Percentiles rank a stretch among this genome's conserved stretches.
Evolutionary conservation across 495 filamentous ascomycete species (phyloP).

Genomic region (Immersiella caudata): DNA sequence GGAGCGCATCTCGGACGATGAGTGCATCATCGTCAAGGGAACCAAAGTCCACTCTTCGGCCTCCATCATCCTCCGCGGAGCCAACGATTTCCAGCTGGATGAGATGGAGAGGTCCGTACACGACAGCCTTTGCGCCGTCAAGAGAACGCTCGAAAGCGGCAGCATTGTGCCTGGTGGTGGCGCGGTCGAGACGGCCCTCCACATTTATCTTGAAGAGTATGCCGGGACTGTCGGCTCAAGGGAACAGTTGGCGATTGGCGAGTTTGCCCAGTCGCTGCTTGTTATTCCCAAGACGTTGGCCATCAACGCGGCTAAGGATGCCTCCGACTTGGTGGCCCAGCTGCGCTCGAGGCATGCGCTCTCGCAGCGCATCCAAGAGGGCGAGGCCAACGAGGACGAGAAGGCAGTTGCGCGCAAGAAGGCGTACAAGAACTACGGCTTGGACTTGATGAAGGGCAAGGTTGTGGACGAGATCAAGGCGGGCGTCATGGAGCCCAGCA

Average conservation of each 20-base stretch:
- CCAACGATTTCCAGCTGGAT: conserved; percentile 96
- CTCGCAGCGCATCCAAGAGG: conserved; percentile 84
- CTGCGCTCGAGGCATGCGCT: conserved; percentile 93
- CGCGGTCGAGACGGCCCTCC: conserved; percentile 96
- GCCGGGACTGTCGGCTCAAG: conserved; percentile 97
- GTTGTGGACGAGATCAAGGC: conserved; percentile 93
- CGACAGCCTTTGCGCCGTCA: conserved; percentile 94
- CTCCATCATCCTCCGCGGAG: conserved; percentile 92
- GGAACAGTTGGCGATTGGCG: conserved; percentile 96
- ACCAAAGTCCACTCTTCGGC: conserved; percentile 91
- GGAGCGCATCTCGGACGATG: conserved; percentile 97
- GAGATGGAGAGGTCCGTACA: conserved; percentile 99
- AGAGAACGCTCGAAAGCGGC: conserved; percentile 94
- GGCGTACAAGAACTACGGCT: conserved; percentile 96
- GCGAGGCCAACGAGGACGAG: conserved; percentile 79
- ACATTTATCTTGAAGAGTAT: conserved; percentile 99
- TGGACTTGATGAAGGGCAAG: conserved; percentile 87
- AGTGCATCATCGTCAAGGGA: conserved; percentile 96
- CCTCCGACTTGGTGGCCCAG: conserved; percentile 91
- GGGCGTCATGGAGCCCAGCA: conserved; percentile 93
- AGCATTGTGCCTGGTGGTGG: conserved; percentile 96
- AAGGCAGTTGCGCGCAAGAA: conserved; percentile 88
- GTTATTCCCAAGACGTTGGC: conserved; percentile 96
- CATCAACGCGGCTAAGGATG: conserved; percentile 95
- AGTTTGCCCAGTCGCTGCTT: conserved; percentile 93